These are phyloP conservation scores for Phyllosticta citrichinensis DNA, from an alignment of 2,329 filamentous ascomycete genomes.

Conservation along the genomic window DNA sequence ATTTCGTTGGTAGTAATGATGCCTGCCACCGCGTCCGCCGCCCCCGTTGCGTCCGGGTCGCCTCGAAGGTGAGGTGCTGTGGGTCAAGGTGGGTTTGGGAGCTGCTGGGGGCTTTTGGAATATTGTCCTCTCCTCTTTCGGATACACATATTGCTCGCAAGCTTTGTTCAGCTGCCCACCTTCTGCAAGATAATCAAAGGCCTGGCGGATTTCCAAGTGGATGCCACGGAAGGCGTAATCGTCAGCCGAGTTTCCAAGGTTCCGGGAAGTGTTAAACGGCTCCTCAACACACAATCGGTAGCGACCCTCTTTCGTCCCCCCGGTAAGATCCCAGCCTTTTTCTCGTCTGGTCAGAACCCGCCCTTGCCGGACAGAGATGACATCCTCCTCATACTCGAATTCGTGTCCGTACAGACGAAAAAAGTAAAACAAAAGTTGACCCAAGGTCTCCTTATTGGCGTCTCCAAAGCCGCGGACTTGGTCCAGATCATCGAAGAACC, in stretches of 20 bases:
- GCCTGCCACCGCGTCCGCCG: constrained; percentile 35
- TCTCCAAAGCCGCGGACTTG: constrained; percentile 63
- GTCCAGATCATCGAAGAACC: constrained; percentile 79
- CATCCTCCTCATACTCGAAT: constrained; percentile 76
- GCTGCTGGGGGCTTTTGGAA: constrained; percentile 45
- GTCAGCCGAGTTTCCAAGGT: constrained; percentile 92
- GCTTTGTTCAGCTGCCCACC: constrained; percentile 66
- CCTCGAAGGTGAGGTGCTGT: constrained; percentile 37
- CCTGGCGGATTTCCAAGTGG: constrained; percentile 78
- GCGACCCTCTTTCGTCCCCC: constrained; percentile 37
- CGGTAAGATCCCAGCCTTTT: constrained; percentile 72
- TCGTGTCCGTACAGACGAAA: constrained; percentile 93
- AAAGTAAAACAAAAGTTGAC: constrained; percentile 86
- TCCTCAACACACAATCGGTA: constrained; percentile 92
- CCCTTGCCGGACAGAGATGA: constrained; percentile 76
- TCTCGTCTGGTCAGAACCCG: constrained; percentile 68
- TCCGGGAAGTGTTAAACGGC: constrained; percentile 82
- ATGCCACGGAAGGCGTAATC: constrained; percentile 88
- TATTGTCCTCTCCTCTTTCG: constrained; percentile 53
- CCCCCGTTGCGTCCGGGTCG: constrained; percentile 37
- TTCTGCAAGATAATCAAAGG: constrained; percentile 71
- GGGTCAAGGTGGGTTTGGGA: constrained; percentile 45
- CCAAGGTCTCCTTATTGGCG: constrained; percentile 71
- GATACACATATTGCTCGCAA: constrained; percentile 81
- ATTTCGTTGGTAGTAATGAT: constrained; percentile 39